Conservation (phyloP, 805 yeast species). For the Starmerella geochares region DNA sequence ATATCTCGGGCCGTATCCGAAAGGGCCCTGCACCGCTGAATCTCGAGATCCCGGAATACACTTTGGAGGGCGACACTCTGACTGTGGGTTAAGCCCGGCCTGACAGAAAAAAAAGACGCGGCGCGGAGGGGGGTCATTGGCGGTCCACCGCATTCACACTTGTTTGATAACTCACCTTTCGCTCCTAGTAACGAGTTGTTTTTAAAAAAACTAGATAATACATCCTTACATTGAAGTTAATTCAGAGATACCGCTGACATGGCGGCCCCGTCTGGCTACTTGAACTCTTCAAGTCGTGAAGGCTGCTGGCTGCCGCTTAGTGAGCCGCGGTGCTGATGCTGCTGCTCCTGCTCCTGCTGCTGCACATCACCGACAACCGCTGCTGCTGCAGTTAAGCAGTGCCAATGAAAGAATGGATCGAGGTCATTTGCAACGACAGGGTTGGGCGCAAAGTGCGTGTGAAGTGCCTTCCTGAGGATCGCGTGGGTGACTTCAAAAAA, state of each 20-base stretch:
- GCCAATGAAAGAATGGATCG: slow-evolving; percentile 34
- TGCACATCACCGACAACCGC: neutral
- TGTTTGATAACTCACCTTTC: neutral
- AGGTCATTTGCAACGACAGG: slow-evolving; percentile 62
- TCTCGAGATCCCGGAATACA: slow-evolving; percentile 91
- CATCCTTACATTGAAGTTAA: neutral
- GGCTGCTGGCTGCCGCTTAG: neutral
- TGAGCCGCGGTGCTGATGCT: too few relatives aligned
- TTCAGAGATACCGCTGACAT: too few relatives aligned
- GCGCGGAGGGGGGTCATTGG: neutral
- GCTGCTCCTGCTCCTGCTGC: too few relatives aligned
- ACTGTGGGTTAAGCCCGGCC: slow-evolving; percentile 85
- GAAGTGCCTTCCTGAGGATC: slow-evolving; percentile 72
- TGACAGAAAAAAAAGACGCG: neutral
- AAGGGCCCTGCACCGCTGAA: slow-evolving; percentile 99
- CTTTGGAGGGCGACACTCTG: slow-evolving; percentile 72
- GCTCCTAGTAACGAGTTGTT: slow-evolving; percentile 1
- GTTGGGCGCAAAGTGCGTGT: slow-evolving; percentile 81
- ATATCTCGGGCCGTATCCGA: slow-evolving; percentile 99
- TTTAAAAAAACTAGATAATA: neutral
- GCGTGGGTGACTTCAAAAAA: slow-evolving; percentile 82
- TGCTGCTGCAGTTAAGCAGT: neutral
- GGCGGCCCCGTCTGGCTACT: too few relatives aligned
- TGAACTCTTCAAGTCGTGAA: too few relatives aligned
- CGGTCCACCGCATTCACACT: neutral